Evolutionary conservation across 2,329 filamentous ascomycete species (phyloP), one percentile per base, ranked within the genome.

Genomic region (Fusarium sulawesiense): DNA sequence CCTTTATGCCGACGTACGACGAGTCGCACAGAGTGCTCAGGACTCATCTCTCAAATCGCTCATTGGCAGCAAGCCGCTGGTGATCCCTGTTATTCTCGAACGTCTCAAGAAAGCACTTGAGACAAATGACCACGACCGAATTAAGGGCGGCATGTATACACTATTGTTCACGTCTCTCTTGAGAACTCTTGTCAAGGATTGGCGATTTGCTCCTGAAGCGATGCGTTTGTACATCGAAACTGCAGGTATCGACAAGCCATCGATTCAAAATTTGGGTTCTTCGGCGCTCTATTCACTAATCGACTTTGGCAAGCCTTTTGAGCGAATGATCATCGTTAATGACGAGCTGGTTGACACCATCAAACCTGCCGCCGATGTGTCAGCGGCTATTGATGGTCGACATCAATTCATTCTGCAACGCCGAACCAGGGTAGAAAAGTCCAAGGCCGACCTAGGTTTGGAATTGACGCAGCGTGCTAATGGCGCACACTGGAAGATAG

Each of bases 401-500:
- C 89, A 92, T 71, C 84, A 90, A 4, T 91, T 90, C 71, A 93
- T 99, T 71, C 82, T 91, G 60, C 88, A 90, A 68, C 92, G 95
- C 60, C 88, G 94, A 61, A 85, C 84, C 54, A 87, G 88, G 64
- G 94, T 98, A 7, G 96, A 99, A 79, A 85, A 86, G 56, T 94
- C 92, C 82, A 99, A 99, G 82, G 85, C 90, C 0, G 87, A 88
- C 6, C 83, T 99, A 27, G 93, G 94, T 0, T 83, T 93, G 57
- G 94, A 98, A 77, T 85, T 99, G 32, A 91, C 94, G 6, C 88
- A 92, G 63, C 83, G 91, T 64, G 92, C 93, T 3, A 90, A 89
- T 74, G 88, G 88, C 5, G 93, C 94, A 1, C 97, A 99, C 77
- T 99, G 96, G 96, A 98, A 97, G 83, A 94, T 97, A 73, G 95